Evolutionary conservation across 1,139 yeast genomes (phyloP).

Genomic region (Suhomyces bokatorum): DNA sequence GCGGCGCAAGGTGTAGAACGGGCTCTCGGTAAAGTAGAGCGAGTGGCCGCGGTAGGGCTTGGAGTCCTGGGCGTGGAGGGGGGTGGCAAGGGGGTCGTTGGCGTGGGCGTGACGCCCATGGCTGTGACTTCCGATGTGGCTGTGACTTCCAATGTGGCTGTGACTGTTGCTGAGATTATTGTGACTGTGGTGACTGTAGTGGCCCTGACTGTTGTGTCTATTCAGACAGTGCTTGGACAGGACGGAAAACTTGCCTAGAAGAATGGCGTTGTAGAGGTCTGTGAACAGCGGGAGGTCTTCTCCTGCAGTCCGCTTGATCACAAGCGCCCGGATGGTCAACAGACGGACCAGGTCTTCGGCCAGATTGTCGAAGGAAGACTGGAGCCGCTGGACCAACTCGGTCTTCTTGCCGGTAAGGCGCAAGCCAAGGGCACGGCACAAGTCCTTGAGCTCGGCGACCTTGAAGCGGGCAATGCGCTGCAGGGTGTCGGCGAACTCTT

Average conservation of each 20-base stretch:
- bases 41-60: constrained; percentile 31
- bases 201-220: no score
- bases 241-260: constrained; percentile 14
- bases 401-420: constrained; percentile 52
- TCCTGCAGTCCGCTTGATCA: constrained; percentile 36
- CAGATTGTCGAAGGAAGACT: constrained; percentile 37
- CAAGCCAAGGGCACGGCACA: constrained; percentile 40
- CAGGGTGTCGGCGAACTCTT: constrained; percentile 16
- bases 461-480: constrained; percentile 16
- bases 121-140: no score
- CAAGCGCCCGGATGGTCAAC: constrained; percentile 43
- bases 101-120: no score
- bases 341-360: constrained; percentile 42
- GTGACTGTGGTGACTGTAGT: no score
- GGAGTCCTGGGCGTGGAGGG: constrained; percentile 16
- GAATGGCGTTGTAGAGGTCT: constrained; percentile 28
- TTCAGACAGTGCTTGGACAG: constrained; percentile 6
- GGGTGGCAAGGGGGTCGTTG: no score
- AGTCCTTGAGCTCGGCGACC: constrained; percentile 22
- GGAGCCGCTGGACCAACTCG: constrained; percentile 50
- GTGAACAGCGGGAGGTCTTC: constrained; percentile 39
- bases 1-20: constrained; percentile 51
- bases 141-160: no score
- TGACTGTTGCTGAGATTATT: no score
- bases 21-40: constrained; percentile 50